A percentile compares a stretch with the other conserved stretches of the same genome.
Conservation (phyloP, 805 yeast species). For the Hanseniaspora guilliermondii region DNA sequence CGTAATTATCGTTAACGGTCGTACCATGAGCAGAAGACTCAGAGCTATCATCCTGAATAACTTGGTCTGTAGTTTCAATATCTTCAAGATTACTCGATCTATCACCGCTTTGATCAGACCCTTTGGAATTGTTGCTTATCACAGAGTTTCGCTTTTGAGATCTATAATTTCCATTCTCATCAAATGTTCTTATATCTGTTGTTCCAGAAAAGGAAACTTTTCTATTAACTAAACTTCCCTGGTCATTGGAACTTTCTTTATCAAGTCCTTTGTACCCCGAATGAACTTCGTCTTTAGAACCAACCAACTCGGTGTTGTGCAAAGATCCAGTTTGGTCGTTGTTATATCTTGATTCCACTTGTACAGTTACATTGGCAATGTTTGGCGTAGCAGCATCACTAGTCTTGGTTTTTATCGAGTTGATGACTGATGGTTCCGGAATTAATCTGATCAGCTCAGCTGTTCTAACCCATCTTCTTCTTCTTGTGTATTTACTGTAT, state of each 20-base stretch:
- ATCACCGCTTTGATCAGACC: conserved; percentile 8
- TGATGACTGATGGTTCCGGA: conserved; percentile 1
- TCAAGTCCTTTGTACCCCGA: background rate
- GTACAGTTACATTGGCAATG: conserved; percentile 2
- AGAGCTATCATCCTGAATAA: background rate
- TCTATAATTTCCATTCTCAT: background rate
- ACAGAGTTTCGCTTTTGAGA: conserved; percentile 4
- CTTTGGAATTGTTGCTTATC: conserved; percentile 7
- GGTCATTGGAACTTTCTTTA: background rate
- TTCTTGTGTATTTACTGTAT: conserved; percentile 79
- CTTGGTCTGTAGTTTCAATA: background rate
- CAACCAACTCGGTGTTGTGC: background rate
- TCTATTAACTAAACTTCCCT: conserved; percentile 16
- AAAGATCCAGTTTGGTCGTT: background rate
- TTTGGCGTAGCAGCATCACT: background rate
- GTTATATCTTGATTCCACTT: background rate
- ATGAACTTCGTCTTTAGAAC: background rate
- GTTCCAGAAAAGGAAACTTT: conserved; percentile 26
- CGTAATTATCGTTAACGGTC: background rate
- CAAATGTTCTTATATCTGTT: conserved; percentile 19
- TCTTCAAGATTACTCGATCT: background rate
- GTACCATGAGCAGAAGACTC: background rate
- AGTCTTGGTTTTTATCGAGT: background rate
- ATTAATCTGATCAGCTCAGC: conserved; percentile 55
- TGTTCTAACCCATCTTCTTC: conserved; percentile 91